A percentile compares a stretch with the other conserved stretches of the same genome.
These are phyloP conservation scores for Ophiobolus disseminans DNA, from an alignment of 2,329 filamentous ascomycete genomes.

Conservation along the genomic window DNA sequence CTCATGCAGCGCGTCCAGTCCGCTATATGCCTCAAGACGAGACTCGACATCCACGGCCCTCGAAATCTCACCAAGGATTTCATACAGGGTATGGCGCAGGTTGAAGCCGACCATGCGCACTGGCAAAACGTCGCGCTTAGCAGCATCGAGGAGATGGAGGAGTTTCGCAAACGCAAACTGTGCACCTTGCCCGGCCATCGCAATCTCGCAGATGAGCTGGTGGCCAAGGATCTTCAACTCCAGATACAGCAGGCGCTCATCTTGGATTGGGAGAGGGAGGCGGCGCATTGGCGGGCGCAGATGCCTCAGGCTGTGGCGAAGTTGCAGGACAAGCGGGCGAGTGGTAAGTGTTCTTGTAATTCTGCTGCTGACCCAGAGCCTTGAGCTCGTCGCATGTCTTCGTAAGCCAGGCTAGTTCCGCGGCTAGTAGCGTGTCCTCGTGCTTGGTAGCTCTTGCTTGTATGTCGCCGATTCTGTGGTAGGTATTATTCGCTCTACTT, in stretches of 20 bases:
- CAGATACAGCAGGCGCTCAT: slow-evolving; percentile 10
- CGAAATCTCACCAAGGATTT: slow-evolving; percentile 7
- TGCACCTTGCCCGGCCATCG: slow-evolving; percentile 9
- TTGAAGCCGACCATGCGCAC: slow-evolving; percentile 5
- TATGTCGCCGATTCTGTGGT: no score
- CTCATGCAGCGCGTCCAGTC: slow-evolving; percentile 15
- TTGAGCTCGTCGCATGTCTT: no score
- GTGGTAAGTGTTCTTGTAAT: no score
- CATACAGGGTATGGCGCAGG: slow-evolving; percentile 6
- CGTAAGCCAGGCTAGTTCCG: no score
- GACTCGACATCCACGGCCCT: slow-evolving; percentile 21
- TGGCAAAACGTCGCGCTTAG: slow-evolving; percentile 1
- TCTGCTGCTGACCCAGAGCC: no score
- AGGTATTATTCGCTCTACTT: no score
- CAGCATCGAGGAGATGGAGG: slow-evolving; percentile 1
- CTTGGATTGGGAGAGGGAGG: neutral
- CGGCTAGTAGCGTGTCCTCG: no score
- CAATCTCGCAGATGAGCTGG: slow-evolving; percentile 15
- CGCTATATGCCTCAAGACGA: slow-evolving; percentile 7
- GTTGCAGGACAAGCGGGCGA: no score
- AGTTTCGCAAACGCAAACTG: neutral
- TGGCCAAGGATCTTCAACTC: slow-evolving; percentile 12
- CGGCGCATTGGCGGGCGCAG: neutral
- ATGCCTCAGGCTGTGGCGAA: no score
- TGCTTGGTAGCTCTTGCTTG: no score